Base-by-base conservation (phyloP, 73 alveolate genomes). In the Paramecium pentaurelia region DNA sequence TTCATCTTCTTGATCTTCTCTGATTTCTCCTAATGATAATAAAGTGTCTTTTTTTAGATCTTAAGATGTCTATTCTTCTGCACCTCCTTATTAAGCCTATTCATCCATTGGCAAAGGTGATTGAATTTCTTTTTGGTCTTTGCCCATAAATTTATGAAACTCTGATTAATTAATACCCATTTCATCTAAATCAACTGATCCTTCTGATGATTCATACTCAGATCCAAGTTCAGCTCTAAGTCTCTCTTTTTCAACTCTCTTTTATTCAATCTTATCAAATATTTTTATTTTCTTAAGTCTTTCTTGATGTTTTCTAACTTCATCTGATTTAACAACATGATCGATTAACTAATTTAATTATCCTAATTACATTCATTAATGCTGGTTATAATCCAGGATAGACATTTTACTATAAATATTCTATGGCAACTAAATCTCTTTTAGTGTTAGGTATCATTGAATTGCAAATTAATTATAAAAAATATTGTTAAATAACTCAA, bases 241-340 rank as follows among this genome's bases (percentile, higher is more conserved):
- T 73, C 88, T 89, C 34, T 89, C 92, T 30, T 89, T 89, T 89
- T 89, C 94, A 40, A 89, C 94, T 45, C 75, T 70, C 84, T 89
- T 89, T 36, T 89, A 71, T 71, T 89, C 94, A 30, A 89, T 44
- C 14, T 71, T 89, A 89, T 89, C 94, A 73, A 89, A 89, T 22
- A 89, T 83, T 73, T 89, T 89, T 12, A 71, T 89, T 34, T 83
- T 89, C 18, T 89, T 89, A 1, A 89, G 68, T 44, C 94, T 89
- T 51, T 89, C 94, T 71, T 89, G 47, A 89, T 89, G 94, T 71
- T 89, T 89, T 49, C 94, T 70, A 64, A 89, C 88, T 42, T 89
- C 94, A 28, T 89, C 94, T 45, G 94, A 58, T 71, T 89, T 89
- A 5, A 89, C 88, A 28, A 89, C 88, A 89, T 89, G 94, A 32